Evolutionary conservation across 495 filamentous ascomycete species (phyloP), one percentile per base, ranked within the genome.

Genomic region (Pyrenula aspistea): DNA sequence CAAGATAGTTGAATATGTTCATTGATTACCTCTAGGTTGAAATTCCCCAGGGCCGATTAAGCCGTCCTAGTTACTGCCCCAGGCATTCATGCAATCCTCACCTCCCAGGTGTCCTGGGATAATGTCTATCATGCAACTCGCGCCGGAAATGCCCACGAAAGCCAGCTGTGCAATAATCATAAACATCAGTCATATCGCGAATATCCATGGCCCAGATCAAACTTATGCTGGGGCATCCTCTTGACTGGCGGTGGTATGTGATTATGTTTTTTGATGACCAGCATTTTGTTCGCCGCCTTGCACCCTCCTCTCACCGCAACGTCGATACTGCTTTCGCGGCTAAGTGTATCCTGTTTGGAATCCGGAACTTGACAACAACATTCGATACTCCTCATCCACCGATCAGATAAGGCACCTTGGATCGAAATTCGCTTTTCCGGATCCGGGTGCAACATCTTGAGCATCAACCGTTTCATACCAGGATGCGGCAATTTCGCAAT

Each of bases 401-500:
- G 70, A 60, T 82, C 79, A 53, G 73, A 76, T 53, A 87, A 63
- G 12, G 81, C 82, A 0, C 83, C 77, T 22, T 75, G 67, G 53
- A 89, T 84, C 23, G 80, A 75, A 55, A 84, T 78, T 21, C 88
- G 83, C 64, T 77, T 79, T 21, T 69, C 69, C 10, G 87, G 86
- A 61, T 86, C 70, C 1, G 87, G 85, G 65, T 91, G 80, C 53
- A 90, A 73, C 87, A 92, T 90, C 61, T 77, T 79, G n/a, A 88
- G 70, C 2, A 91, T 67, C 2, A 92, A 67, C 2, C 80, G 77
- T 55, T 79, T 78, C 50, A 87, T 70, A 10, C 74, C 73, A 2
- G 75, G 73, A 48, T 77, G 76, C 36, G 65, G 65, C 31, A 83
- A 73, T 50, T 73, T 65, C 24, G 59, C 66, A 58, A 77, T 73